Evolutionary conservation across 2,329 filamentous ascomycete genomes (phyloP).

Genomic region (Neoascochyta sp.): DNA sequence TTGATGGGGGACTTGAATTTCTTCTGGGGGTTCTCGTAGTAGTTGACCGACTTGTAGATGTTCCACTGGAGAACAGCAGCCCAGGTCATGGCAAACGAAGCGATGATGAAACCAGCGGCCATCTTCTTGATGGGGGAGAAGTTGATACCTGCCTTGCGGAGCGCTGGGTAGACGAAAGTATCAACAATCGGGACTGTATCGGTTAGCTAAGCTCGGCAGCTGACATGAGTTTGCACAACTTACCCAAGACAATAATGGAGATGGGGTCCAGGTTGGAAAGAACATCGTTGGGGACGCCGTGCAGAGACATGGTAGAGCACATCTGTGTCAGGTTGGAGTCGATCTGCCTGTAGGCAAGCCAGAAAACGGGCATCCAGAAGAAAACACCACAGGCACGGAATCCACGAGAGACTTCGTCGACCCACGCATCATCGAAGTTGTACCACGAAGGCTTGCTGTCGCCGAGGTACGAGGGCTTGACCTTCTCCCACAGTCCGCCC

Average conservation of each 20-base stretch:
- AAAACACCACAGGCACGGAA: slow-evolving; percentile 38
- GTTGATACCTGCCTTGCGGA: slow-evolving; percentile 60
- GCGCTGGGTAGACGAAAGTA: slow-evolving; percentile 61
- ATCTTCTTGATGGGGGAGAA: slow-evolving; percentile 78
- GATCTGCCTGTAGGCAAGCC: slow-evolving; percentile 66
- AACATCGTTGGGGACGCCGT: slow-evolving; percentile 73
- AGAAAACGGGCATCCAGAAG: slow-evolving; percentile 63
- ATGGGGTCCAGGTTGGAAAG: slow-evolving; percentile 74
- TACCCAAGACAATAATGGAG: slow-evolving; percentile 64
- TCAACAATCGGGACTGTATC: slow-evolving; percentile 55
- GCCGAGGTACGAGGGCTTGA: slow-evolving; percentile 61
- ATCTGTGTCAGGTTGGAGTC: slow-evolving; percentile 63
- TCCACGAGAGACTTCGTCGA: slow-evolving; percentile 72
- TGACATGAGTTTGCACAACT: too few relatives aligned
- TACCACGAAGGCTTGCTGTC: slow-evolving; percentile 63
- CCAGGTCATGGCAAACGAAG: slow-evolving; percentile 58
- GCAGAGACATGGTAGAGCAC: slow-evolving; percentile 61
- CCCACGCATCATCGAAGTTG: slow-evolving; percentile 77
- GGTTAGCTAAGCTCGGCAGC: too few relatives aligned
- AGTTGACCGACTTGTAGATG: slow-evolving; percentile 55
- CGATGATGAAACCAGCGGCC: slow-evolving; percentile 64
- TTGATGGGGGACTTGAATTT: slow-evolving; percentile 47
- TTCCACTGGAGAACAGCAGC: slow-evolving; percentile 56
- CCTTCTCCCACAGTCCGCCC: slow-evolving; percentile 59
- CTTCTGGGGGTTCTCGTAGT: slow-evolving; percentile 37